Evolutionary conservation across 495 filamentous ascomycete genomes (phyloP).

Genomic region (Venustampulla echinocandica): DNA sequence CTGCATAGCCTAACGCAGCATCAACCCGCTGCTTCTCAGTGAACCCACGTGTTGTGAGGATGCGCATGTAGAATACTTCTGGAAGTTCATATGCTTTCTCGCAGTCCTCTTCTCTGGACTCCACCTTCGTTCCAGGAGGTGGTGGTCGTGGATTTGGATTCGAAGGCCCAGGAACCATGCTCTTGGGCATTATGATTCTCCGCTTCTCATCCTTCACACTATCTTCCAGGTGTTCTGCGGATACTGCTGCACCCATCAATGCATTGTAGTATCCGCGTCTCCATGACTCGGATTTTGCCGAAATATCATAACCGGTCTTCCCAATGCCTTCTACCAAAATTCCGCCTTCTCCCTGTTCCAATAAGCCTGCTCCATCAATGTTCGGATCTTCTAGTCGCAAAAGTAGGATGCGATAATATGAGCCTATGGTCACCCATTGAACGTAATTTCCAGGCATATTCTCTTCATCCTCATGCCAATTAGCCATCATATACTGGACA

Average conservation of each 20-base stretch:
- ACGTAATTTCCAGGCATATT: slow-evolving; percentile 34
- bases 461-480: slow-evolving; percentile 46
- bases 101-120: slow-evolving; percentile 65
- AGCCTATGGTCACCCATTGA: slow-evolving; percentile 57
- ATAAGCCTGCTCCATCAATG: slow-evolving; percentile 58
- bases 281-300: slow-evolving; percentile 70
- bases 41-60: slow-evolving; percentile 70
- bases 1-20: slow-evolving; percentile 71
- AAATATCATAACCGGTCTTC: slow-evolving; percentile 58
- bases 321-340: slow-evolving; percentile 46
- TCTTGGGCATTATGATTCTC: slow-evolving; percentile 54
- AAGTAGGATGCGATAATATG: slow-evolving; percentile 45
- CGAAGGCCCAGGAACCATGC: slow-evolving; percentile 68
- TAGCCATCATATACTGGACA: slow-evolving; percentile 50
- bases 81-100: slow-evolving; percentile 53
- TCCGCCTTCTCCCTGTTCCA: slow-evolving; percentile 47
- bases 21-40: slow-evolving; percentile 63
- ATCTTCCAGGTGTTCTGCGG: slow-evolving; percentile 72
- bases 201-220: slow-evolving; percentile 61
- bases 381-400: slow-evolving; percentile 53
- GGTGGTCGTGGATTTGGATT: slow-evolving; percentile 73
- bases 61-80: slow-evolving; percentile 64
- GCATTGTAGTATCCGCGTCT: slow-evolving; percentile 72
- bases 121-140: slow-evolving; percentile 44
- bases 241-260: slow-evolving; percentile 64